Evolutionary conservation across 2,329 filamentous ascomycete genomes (phyloP), one percentile per base, ranked within the genome.

Genomic region (Alternaria longipes): DNA sequence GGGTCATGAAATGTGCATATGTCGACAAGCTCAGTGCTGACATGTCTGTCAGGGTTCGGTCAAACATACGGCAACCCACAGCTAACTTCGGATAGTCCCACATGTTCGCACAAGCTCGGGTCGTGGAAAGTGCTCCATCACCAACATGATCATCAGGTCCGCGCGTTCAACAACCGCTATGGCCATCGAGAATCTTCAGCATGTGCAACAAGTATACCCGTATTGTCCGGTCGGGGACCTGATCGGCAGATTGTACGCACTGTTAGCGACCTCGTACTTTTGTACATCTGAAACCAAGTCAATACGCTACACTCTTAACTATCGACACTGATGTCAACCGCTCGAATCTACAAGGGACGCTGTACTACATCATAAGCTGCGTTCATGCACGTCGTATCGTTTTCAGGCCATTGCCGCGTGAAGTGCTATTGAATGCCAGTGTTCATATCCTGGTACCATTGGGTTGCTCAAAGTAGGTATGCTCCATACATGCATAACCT

Each of bases 11-110:
- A 12, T 44, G 12, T 12, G 34, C 28, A 34, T 30, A 2, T 34
- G 26, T 38, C 50, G 34, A 45, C 45, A 36, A 22, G 41, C 41
- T 12, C 16, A 16, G 12, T 6, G 16, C 41, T 38, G 36, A 6
- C n/a, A 16, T 24, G 3, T 24, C 36, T 32, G 28, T 28, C 28
- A 24, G 18, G 38, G 12, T 24, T 41, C 16, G 14, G 16, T 34
- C 24, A 28, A 36, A 30, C n/a, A 4, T 34, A 52, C 53, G 46
- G 53, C n/a, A 45, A 46, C 38, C 38, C 14, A 51, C 58, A 56
- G 32, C n/a, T 11, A 22, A 26, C 38, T n/a, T 36, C 20, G n/a
- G 11, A 16, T 32, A 36, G 47, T 34, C 34, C 53, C 41, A 56
- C 32, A 52, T 41, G 41, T 38, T 57, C 53, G 20, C 18, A 52